A percentile compares a stretch with the other conserved stretches of the same genome.
phyloP scores from a whole-genome alignment of 164 flowering plant species.

The Pachysandra terminalis region DNA sequence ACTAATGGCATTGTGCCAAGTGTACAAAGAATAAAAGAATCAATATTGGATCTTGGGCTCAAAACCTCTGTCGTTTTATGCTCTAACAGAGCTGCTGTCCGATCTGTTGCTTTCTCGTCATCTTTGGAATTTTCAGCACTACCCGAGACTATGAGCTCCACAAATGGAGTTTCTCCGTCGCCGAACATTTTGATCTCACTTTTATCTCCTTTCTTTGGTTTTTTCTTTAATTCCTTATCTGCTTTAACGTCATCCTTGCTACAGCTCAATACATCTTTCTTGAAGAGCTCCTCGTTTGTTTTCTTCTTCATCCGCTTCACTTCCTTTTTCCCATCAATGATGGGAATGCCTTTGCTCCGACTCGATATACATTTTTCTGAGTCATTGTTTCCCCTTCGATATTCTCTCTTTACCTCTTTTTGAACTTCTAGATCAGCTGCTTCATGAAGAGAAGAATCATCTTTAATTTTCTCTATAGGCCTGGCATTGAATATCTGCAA shows the following conservation, averaged over 20 bases:
- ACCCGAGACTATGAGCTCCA: constrained; percentile 39
- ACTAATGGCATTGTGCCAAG: too few species aligned
- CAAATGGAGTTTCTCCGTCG: constrained; percentile 56
- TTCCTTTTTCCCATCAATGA: constrained; percentile 15
- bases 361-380: constrained; percentile 13
- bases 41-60: too few species aligned
- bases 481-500: constrained; percentile 65
- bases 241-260: constrained; percentile 8
- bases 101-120: constrained; percentile 14
- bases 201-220: constrained; percentile 15
- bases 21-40: too few species aligned
- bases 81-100: constrained; percentile 13
- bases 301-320: constrained; percentile 19
- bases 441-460: constrained; percentile 9
- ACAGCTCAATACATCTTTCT: constrained; percentile 11
- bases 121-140: constrained; percentile 8
- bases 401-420: constrained; percentile 7
- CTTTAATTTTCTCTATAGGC: constrained; percentile 42
- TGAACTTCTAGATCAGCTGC: constrained; percentile 17
- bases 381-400: constrained; percentile 5
- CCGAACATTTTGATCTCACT: constrained; percentile 47
- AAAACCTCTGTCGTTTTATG: too few species aligned
- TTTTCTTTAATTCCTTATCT: constrained; percentile 15
- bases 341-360: constrained; percentile 8
- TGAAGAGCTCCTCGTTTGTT: constrained; percentile 6